Conservation (phyloP, 345 rosid species). For the Clausena lansium region DNA sequence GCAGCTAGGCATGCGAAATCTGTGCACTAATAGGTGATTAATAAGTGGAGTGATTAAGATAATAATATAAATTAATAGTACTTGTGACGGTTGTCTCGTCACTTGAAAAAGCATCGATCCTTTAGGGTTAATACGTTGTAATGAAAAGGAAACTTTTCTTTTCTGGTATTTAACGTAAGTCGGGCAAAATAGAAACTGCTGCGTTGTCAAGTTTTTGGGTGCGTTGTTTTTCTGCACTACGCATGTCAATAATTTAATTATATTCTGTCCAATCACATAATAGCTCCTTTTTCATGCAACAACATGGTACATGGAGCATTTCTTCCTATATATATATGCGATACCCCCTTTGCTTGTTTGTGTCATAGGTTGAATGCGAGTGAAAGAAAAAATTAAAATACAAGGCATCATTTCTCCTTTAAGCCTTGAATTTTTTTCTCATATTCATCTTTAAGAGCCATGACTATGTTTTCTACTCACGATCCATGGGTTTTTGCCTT, state of each 20-base stretch:
- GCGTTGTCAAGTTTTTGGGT: background rate
- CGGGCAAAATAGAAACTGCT: background rate
- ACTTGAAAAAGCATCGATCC: background rate
- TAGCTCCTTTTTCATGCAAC: background rate
- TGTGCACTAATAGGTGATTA: background rate
- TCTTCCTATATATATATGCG: background rate
- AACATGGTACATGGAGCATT: background rate
- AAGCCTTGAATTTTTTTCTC: background rate
- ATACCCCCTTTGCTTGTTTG: background rate
- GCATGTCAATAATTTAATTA: background rate
- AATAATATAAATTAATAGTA: background rate
- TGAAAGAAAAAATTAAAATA: background rate
- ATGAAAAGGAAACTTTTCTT: background rate
- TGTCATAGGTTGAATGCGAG: background rate
- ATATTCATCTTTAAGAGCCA: background rate
- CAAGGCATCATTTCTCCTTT: background rate
- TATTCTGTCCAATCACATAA: too few species aligned
- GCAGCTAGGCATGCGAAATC: background rate
- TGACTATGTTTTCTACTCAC: conserved; percentile 22
- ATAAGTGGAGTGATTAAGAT: background rate
- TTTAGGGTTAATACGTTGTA: background rate
- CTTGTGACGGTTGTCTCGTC: conserved; percentile 1
- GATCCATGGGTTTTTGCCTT: conserved; percentile 27
- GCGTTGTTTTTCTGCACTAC: background rate
- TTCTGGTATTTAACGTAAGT: background rate